Conservation (phyloP, 2,329 filamentous ascomycete species). For the Alternaria conjuncta region DNA sequence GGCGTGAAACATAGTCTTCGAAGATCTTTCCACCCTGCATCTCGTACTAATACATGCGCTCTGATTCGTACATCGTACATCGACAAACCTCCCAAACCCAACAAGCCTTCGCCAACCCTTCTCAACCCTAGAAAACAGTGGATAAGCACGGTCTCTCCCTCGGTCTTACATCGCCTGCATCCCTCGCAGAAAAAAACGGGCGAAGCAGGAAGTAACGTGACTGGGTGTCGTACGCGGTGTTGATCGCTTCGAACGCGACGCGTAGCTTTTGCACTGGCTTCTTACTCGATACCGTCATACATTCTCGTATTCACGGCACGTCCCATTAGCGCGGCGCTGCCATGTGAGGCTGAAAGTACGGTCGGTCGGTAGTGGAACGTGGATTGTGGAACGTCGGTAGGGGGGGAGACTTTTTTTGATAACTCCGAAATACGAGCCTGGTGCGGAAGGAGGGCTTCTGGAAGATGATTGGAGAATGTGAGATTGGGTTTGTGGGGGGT, state of each 20-base stretch:
- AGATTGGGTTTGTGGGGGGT: neutral
- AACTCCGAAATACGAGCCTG: neutral
- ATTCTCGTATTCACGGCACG: neutral
- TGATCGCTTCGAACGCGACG: neutral
- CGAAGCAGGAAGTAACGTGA: neutral
- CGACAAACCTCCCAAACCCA: neutral
- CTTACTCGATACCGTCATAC: neutral
- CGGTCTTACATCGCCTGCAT: neutral
- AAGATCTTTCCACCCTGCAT: neutral
- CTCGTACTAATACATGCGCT: neutral
- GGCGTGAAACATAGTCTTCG: neutral
- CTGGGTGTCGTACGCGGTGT: neutral
- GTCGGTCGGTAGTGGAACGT: neutral
- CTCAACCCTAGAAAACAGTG: neutral
- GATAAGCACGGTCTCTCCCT: neutral
- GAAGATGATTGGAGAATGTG: neutral
- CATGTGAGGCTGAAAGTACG: neutral
- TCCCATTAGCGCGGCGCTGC: neutral
- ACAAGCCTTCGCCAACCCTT: neutral
- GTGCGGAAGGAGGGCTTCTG: neutral
- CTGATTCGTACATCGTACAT: neutral
- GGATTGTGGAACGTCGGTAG: neutral
- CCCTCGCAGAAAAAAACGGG: neutral
- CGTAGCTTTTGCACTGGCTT: neutral
- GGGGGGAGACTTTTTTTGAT: neutral